phyloP scores from a whole-genome alignment of 202 grass and related monocot genomes.

The Digitaria exilis region DNA sequence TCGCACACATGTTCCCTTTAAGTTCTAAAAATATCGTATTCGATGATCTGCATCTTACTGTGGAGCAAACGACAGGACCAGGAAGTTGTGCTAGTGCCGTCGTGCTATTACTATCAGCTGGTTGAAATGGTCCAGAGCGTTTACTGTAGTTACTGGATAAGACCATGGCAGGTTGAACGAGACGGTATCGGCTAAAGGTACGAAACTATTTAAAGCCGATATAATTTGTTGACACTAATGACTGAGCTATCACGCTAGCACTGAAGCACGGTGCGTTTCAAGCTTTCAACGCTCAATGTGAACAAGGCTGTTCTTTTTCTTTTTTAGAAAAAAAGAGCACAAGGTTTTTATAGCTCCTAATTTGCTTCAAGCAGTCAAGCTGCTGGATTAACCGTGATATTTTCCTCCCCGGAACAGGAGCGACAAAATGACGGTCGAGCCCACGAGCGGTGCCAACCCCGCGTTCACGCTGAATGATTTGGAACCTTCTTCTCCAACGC shows the following conservation, averaged over 20 bases:
- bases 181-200: not conserved
- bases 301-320: too few relatives aligned
- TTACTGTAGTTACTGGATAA: not conserved
- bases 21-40: not conserved
- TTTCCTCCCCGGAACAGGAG: not conserved
- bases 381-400: not conserved
- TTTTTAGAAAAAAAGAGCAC: too few relatives aligned
- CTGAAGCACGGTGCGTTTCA: not conserved
- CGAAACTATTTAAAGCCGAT: not conserved
- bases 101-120: not conserved
- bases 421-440: not conserved
- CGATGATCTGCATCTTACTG: not conserved
- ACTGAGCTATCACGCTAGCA: not conserved
- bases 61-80: not conserved
- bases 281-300: not conserved
- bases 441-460: too few relatives aligned
- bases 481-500: conserved; percentile 37
- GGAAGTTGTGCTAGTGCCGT: not conserved
- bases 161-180: not conserved
- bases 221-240: not conserved
- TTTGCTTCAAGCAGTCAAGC: too few relatives aligned
- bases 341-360: too few relatives aligned
- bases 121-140: not conserved
- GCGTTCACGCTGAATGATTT: not conserved
- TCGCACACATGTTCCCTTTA: not conserved